A percentile compares a stretch with the other conserved stretches of the same genome.
These are phyloP conservation scores for Barnettozyma vustinii DNA, from an alignment of 805 yeast genomes.

Conservation along the genomic window DNA sequence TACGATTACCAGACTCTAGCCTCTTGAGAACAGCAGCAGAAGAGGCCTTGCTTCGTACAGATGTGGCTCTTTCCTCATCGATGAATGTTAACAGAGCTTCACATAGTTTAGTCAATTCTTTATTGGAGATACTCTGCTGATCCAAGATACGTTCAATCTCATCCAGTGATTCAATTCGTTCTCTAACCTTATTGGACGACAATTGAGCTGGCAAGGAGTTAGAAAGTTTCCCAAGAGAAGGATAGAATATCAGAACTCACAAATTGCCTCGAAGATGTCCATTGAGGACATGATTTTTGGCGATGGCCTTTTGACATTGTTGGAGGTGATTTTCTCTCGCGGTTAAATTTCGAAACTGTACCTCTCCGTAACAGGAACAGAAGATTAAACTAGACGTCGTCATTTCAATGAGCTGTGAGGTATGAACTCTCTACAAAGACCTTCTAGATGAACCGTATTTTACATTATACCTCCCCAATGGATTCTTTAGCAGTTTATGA, in stretches of 20 bases:
- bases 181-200: slow-evolving; percentile 47
- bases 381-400: no score
- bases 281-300: slow-evolving; percentile 5
- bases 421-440: neutral
- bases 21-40: slow-evolving; percentile 27
- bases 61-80: slow-evolving; percentile 33
- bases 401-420: no score
- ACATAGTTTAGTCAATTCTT: slow-evolving; percentile 22
- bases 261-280: slow-evolving; percentile 6
- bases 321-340: no score
- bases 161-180: slow-evolving; percentile 46
- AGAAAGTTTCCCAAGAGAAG: neutral
- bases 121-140: slow-evolving; percentile 19
- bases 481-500: slow-evolving; percentile 19
- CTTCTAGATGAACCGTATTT: slow-evolving; percentile 15
- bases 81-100: slow-evolving; percentile 27
- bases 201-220: slow-evolving; percentile 24
- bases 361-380: neutral
- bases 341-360: neutral
- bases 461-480: slow-evolving; percentile 22
- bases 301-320: neutral
- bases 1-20: slow-evolving; percentile 29
- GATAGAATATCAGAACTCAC: neutral
- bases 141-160: slow-evolving; percentile 29
- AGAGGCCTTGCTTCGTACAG: slow-evolving; percentile 21